Percentiles rank a stretch among this genome's conserved stretches.
phyloP scores from a whole-genome alignment of 495 filamentous ascomycete species.

The Penicillium manginii region DNA sequence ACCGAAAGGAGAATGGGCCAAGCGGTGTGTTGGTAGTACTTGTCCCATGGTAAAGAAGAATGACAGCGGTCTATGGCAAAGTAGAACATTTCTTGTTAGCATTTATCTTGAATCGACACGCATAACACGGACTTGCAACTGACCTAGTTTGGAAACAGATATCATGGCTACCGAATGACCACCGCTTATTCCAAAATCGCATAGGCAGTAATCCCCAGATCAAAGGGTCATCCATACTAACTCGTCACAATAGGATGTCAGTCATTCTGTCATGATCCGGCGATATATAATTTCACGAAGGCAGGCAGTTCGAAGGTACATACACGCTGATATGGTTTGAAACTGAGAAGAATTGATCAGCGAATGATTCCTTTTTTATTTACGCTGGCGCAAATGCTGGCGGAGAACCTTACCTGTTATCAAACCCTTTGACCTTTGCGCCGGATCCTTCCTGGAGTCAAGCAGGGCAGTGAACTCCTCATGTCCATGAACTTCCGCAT shows the following conservation, averaged over 20 bases:
- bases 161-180: constrained; percentile 88
- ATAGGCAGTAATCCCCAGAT: constrained; percentile 88
- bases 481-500: constrained; percentile 68
- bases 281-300: constrained; percentile 11
- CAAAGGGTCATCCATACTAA: constrained; percentile 89
- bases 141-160: constrained; percentile 69
- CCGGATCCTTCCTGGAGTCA: constrained; percentile 70
- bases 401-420: constrained; percentile 70
- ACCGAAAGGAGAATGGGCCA: constrained; percentile 65
- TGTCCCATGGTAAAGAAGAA: constrained; percentile 86
- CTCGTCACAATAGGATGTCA: constrained; percentile 33
- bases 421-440: constrained; percentile 72
- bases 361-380: neutral
- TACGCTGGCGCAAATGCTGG: neutral
- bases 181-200: constrained; percentile 74
- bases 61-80: constrained; percentile 50
- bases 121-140: neutral
- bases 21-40: constrained; percentile 84
- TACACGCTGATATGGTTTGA: constrained; percentile 97
- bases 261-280: constrained; percentile 20
- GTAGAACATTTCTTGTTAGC: constrained; percentile 23
- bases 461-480: constrained; percentile 75
- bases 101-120: neutral
- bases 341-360: constrained; percentile 53
- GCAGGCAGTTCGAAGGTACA: constrained; percentile 50